These are phyloP conservation scores for Oehlia diaphana DNA, from an alignment of 192 early-diverging fungal genomes.

Conservation along the genomic window DNA sequence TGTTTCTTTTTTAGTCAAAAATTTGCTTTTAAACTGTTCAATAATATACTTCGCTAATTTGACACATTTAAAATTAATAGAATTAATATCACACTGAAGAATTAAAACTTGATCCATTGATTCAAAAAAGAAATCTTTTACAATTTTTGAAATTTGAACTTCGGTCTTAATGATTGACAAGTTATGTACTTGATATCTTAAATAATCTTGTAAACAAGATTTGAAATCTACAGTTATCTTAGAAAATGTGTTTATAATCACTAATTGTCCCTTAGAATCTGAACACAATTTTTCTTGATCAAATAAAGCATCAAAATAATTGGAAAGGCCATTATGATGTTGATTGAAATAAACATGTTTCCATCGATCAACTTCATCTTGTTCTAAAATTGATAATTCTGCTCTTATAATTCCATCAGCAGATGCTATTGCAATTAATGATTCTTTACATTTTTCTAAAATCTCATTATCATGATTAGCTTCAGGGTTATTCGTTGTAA, in stretches of 20 bases:
- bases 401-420: constrained; percentile 28
- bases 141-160: not conserved
- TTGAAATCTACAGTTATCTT: constrained; percentile 7
- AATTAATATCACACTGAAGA: constrained; percentile 2
- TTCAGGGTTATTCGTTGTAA: not conserved
- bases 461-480: constrained; percentile 15
- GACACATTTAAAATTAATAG: not conserved
- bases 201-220: not conserved
- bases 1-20: not conserved
- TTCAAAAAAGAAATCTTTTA: constrained; percentile 11
- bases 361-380: constrained; percentile 8
- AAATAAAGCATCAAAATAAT: not conserved
- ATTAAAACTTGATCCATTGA: not conserved
- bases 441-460: constrained; percentile 23
- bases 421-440: constrained; percentile 18
- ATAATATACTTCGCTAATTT: constrained; percentile 18
- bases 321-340: not conserved
- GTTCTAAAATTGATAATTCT: not conserved
- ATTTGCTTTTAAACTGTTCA: constrained; percentile 6
- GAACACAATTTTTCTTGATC: not conserved
- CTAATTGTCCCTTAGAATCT: not conserved
- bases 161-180: constrained; percentile 19
- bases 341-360: constrained; percentile 16
- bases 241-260: constrained; percentile 25
- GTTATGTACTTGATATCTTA: not conserved